Evolutionary conservation across 164 flowering plant genomes (phyloP).

Genomic region (grape (Vitis vinifera)): DNA sequence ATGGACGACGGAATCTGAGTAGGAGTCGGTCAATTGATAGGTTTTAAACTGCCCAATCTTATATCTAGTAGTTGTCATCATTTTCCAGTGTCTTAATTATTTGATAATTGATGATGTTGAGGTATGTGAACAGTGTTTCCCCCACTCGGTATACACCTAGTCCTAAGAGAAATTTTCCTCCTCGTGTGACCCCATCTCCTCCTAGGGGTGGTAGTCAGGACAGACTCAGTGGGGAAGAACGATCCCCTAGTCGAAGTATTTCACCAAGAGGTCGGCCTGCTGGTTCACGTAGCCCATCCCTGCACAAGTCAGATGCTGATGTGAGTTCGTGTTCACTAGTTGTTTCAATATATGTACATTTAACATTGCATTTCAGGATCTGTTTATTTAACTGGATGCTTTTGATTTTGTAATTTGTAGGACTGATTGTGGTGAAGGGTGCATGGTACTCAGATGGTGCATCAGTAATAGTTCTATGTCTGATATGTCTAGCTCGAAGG

Average conservation of each 20-base stretch:
- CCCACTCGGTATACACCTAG: slow-evolving; percentile 30
- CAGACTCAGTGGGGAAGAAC: slow-evolving; percentile 18
- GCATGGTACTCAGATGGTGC: not conserved
- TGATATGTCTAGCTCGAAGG: not conserved
- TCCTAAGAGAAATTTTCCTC: slow-evolving; percentile 34
- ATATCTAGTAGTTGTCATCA: no score
- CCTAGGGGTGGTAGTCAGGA: slow-evolving; percentile 25
- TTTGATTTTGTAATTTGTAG: slow-evolving; percentile 10
- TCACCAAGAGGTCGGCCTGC: slow-evolving; percentile 23
- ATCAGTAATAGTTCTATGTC: not conserved
- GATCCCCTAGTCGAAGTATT: slow-evolving; percentile 24
- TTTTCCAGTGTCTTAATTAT: no score
- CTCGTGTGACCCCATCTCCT: slow-evolving; percentile 22
- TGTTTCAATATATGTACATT: not conserved
- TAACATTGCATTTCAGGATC: not conserved
- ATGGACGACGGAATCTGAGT: slow-evolving; percentile 53
- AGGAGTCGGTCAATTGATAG: slow-evolving; percentile 45
- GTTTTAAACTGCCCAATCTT: no score
- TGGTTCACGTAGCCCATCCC: slow-evolving; percentile 35
- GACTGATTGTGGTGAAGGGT: slow-evolving; percentile 3
- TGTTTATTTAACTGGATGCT: not conserved
- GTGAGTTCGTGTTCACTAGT: slow-evolving; percentile 10
- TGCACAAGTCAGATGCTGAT: slow-evolving; percentile 28
- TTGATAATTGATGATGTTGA: not conserved
- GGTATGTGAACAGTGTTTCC: slow-evolving; percentile 34